Evolutionary conservation across 306 rosid genomes (phyloP).

Genomic region (Fragaria ananassa): DNA sequence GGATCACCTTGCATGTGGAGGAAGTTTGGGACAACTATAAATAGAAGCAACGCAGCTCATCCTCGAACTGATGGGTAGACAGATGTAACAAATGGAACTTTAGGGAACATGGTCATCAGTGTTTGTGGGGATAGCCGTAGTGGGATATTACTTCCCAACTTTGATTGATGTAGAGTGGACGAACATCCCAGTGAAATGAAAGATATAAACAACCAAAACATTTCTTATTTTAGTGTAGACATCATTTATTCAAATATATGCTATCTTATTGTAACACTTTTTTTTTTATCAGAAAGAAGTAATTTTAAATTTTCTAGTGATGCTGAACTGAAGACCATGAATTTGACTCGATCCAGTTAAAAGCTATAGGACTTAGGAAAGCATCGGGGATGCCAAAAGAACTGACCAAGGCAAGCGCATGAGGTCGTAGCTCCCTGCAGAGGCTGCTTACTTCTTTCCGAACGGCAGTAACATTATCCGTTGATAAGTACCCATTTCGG

Average conservation of each 20-base stretch:
- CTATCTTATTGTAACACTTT: not conserved
- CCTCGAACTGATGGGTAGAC: too few species aligned
- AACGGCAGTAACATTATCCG: slow-evolving; percentile 50
- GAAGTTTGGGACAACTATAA: too few species aligned
- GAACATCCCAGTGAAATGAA: not conserved
- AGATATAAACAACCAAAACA: not conserved
- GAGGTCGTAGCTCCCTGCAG: slow-evolving; percentile 68
- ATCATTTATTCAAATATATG: not conserved
- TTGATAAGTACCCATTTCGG: slow-evolving; percentile 69
- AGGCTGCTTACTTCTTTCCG: slow-evolving; percentile 76
- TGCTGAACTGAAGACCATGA: slow-evolving; percentile 66
- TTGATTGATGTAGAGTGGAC: not conserved
- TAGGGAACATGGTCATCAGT: too few species aligned
- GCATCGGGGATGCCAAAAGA: slow-evolving; percentile 95
- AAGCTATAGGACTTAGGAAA: slow-evolving; percentile 82
- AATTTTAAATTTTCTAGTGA: slow-evolving; percentile 25
- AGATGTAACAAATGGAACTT: too few species aligned
- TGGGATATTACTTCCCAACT: too few species aligned
- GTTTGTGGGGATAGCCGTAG: too few species aligned
- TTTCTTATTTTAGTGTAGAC: not conserved
- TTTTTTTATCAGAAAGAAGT: not conserved
- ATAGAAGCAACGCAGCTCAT: too few species aligned
- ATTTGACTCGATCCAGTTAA: slow-evolving; percentile 77
- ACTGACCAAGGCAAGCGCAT: slow-evolving; percentile 81
- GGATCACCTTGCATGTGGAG: too few species aligned